Percentiles rank a stretch among this genome's conserved stretches.
These are phyloP conservation scores for Talaromyces trachyspermus DNA, from an alignment of 495 filamentous ascomycete species.

Conservation along the genomic window DNA sequence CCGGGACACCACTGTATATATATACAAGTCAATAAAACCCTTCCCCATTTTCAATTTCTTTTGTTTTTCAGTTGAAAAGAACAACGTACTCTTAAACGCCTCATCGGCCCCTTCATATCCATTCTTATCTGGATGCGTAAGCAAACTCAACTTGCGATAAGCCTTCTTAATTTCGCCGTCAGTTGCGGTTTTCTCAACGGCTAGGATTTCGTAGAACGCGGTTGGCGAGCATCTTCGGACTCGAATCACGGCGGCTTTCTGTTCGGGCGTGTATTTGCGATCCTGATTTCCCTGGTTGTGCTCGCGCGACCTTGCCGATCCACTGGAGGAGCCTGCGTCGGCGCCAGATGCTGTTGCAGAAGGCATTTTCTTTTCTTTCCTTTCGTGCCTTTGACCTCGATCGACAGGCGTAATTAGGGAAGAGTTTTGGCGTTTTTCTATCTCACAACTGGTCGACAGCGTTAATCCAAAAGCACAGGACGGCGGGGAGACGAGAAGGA, in stretches of 20 bases:
- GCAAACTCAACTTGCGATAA: conserved; percentile 82
- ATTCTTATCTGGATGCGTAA: conserved; percentile 98
- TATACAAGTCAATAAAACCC: background rate
- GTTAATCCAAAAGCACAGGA: too few relatives aligned
- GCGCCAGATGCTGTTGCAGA: conserved; percentile 69
- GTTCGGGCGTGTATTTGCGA: conserved; percentile 79
- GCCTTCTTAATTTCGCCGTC: conserved; percentile 94
- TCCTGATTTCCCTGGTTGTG: conserved; percentile 94
- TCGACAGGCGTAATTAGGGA: background rate
- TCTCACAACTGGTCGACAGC: too few relatives aligned
- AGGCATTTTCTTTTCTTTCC: conserved; percentile 48
- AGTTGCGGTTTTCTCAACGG: conserved; percentile 60
- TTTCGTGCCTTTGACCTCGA: background rate
- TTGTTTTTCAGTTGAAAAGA: background rate
- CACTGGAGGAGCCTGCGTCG: conserved; percentile 50
- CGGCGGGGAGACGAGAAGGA: too few relatives aligned
- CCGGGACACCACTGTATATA: conserved; percentile 75
- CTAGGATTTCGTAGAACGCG: conserved; percentile 91
- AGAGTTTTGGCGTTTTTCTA: background rate
- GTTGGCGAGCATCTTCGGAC: conserved; percentile 77
- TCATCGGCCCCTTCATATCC: conserved; percentile 95
- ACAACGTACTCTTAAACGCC: conserved; percentile 77
- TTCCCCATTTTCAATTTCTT: background rate
- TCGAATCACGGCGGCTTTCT: conserved; percentile 80
- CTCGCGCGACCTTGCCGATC: conserved; percentile 62